Conservation (phyloP, 352 stramenopile genomes). For the Synura sp. region DNA sequence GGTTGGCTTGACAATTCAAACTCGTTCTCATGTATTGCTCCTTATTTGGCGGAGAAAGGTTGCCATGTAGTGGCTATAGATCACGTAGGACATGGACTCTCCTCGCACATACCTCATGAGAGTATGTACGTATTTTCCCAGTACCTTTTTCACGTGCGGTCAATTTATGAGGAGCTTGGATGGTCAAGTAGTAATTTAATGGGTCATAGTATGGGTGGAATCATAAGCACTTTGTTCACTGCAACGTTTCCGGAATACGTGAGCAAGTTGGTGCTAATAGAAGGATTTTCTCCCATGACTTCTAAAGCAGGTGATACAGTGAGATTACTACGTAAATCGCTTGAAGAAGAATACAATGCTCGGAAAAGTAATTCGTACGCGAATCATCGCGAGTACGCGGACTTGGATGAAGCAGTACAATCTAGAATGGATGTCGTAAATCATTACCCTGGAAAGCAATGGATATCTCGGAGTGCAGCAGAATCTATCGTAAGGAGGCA, state of each 20-base stretch:
- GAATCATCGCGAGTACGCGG: not conserved
- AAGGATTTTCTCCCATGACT: not conserved
- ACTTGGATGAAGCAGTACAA: not conserved
- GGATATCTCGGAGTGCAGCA: not conserved
- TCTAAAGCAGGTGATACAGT: not conserved
- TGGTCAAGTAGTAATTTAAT: not conserved
- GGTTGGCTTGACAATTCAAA: slow-evolving; percentile 42
- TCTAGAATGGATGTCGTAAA: not conserved
- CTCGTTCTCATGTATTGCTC: not conserved
- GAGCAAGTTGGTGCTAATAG: slow-evolving; percentile 36
- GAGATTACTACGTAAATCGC: not conserved
- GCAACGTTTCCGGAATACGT: not conserved
- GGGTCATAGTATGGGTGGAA: slow-evolving; percentile 32
- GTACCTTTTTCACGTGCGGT: not conserved
- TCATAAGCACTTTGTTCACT: not conserved
- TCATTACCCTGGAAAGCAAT: not conserved
- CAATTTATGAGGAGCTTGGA: not conserved
- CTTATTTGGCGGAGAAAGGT: slow-evolving; percentile 20
- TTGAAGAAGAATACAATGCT: not conserved
- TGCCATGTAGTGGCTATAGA: slow-evolving; percentile 40
- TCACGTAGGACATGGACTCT: slow-evolving; percentile 6
- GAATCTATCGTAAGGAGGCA: not conserved
- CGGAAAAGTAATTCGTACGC: not conserved
- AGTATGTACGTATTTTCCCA: not conserved
- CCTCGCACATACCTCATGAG: not conserved